Evolutionary conservation across 148 eudicot species (phyloP).

Genomic region (Camellia japonica): DNA sequence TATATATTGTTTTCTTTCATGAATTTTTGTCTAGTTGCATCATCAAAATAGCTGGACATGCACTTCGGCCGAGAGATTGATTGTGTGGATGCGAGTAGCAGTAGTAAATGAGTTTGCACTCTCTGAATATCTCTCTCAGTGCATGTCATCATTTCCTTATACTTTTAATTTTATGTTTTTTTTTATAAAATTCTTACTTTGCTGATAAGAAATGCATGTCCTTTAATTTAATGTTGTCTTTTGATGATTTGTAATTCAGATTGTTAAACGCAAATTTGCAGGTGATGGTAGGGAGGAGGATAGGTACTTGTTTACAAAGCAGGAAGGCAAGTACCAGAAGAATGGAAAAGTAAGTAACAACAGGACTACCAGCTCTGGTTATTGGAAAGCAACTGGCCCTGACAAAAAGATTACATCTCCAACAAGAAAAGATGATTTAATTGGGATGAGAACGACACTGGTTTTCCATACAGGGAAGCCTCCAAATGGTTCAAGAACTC

Average conservation of each 20-base stretch:
- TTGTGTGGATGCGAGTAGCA: no score
- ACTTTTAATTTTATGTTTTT: no score
- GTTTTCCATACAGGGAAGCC: slow-evolving; percentile 53
- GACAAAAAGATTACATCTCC: slow-evolving; percentile 37
- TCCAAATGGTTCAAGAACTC: slow-evolving; percentile 37
- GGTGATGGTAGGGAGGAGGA: slow-evolving; percentile 33
- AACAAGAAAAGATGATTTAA: slow-evolving; percentile 22
- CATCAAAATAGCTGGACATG: no score
- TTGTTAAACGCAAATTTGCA: slow-evolving; percentile 1
- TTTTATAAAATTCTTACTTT: no score
- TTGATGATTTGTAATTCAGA: neutral
- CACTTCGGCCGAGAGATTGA: no score
- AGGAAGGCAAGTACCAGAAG: slow-evolving; percentile 24
- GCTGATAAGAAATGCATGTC: neutral
- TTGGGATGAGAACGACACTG: slow-evolving; percentile 53
- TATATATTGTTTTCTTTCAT: no score
- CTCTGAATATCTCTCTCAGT: no score
- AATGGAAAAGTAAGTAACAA: slow-evolving; percentile 18
- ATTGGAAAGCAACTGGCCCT: slow-evolving; percentile 38
- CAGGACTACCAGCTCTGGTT: slow-evolving; percentile 32
- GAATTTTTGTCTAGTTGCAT: no score
- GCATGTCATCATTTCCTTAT: no score
- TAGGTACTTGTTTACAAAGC: slow-evolving; percentile 37
- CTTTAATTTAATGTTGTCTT: neutral
- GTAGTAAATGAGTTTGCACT: no score